Evolutionary conservation across 1,284 basidiomycete species (phyloP).

Genomic region (Rhizoctonia solani): DNA sequence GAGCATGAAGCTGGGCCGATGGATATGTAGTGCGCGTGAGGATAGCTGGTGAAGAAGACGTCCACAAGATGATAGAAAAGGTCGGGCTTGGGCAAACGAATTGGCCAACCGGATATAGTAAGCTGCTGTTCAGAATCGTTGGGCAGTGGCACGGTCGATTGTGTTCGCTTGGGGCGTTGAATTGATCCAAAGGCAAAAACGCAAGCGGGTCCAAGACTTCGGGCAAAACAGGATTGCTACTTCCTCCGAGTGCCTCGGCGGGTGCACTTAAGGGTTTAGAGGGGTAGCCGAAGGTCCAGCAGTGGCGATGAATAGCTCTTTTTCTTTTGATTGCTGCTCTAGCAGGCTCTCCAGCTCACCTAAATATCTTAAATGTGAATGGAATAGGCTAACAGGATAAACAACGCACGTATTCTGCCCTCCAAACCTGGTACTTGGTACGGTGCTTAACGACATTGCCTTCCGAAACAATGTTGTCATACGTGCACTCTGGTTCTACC

Average conservation of each 20-base stretch:
- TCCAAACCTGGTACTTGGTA: constrained; percentile 65
- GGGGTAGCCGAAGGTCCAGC: constrained; percentile 24
- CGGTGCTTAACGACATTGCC: constrained; percentile 51
- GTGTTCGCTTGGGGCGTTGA: not conserved
- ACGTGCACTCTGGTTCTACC: constrained; percentile 64
- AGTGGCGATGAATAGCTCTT: constrained; percentile 45
- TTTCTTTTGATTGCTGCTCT: constrained; percentile 30
- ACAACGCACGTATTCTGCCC: constrained; percentile 61
- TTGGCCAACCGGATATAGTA: constrained; percentile 66
- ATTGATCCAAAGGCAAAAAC: not conserved
- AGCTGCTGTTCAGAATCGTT: constrained; percentile 39
- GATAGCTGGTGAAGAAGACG: constrained; percentile 33
- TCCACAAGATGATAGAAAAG: constrained; percentile 33
- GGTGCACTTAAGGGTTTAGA: not conserved
- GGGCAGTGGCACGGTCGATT: not conserved
- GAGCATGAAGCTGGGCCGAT: constrained; percentile 34
- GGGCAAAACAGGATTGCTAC: not conserved
- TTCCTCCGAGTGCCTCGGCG: not conserved
- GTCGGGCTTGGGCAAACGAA: constrained; percentile 38
- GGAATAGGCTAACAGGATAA: constrained; percentile 38
- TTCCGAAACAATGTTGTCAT: constrained; percentile 56
- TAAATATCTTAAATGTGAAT: constrained; percentile 42
- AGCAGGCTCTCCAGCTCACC: constrained; percentile 65
- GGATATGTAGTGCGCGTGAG: constrained; percentile 29
- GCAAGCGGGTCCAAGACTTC: not conserved